phyloP scores from a whole-genome alignment of 805 yeast species.

The Cephaloascus albidus region DNA sequence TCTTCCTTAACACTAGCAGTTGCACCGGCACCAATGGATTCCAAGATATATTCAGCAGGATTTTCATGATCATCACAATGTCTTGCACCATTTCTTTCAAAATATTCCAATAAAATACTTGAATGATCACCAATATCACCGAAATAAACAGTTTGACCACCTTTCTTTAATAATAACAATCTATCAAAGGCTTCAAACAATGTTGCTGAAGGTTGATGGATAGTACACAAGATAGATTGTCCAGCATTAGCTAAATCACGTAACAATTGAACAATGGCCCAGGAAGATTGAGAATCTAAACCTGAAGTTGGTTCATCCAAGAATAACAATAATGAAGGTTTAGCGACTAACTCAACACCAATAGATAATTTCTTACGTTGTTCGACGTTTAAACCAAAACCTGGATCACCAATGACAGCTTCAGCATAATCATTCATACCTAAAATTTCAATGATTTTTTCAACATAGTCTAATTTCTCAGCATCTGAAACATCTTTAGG shows the following conservation, averaged over 20 bases:
- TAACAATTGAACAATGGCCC: slow-evolving; percentile 38
- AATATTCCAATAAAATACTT: slow-evolving; percentile 26
- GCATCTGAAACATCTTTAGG: slow-evolving; percentile 42
- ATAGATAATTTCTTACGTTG: slow-evolving; percentile 33
- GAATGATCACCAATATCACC: slow-evolving; percentile 27
- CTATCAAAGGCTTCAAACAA: slow-evolving; percentile 38
- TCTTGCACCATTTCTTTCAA: slow-evolving; percentile 30
- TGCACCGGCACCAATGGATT: slow-evolving; percentile 38
- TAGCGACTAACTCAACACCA: slow-evolving; percentile 38
- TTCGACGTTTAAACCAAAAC: slow-evolving; percentile 43
- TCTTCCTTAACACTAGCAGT: slow-evolving; percentile 34
- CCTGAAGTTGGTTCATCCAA: slow-evolving; percentile 49
- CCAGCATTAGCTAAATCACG: slow-evolving; percentile 35
- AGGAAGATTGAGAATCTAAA: slow-evolving; percentile 41
- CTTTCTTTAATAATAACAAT: slow-evolving; percentile 35
- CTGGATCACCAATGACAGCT: slow-evolving; percentile 73
- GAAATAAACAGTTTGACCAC: slow-evolving; percentile 38
- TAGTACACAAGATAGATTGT: slow-evolving; percentile 46
- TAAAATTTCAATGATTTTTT: slow-evolving; percentile 52
- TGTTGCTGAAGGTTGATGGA: slow-evolving; percentile 47
- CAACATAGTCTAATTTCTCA: slow-evolving; percentile 63
- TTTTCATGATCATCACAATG: slow-evolving; percentile 9
- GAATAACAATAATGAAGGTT: slow-evolving; percentile 34
- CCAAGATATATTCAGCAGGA: slow-evolving; percentile 38
- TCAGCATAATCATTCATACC: slow-evolving; percentile 67